phyloP scores from a whole-genome alignment of 2,329 filamentous ascomycete species.

The Monilinia vaccinii-corymbosi region DNA sequence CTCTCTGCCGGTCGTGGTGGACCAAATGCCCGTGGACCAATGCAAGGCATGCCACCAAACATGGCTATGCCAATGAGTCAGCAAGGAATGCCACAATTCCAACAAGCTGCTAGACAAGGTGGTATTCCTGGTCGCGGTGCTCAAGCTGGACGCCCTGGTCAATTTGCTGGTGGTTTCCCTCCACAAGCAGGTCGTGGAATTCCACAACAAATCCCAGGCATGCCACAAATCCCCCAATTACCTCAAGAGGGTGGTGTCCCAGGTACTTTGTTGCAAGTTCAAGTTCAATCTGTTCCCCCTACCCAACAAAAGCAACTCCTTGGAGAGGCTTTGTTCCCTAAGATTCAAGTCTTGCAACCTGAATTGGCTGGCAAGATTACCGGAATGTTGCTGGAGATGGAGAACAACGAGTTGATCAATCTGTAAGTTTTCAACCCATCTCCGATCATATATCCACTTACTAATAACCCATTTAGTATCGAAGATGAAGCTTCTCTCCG shows the following conservation, averaged over 20 bases:
- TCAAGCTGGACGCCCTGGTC: constrained; percentile 31
- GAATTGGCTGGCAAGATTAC: constrained; percentile 98
- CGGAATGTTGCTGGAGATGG: constrained; percentile 99
- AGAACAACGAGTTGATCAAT: constrained; percentile 86
- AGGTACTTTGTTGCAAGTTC: constrained; percentile 42
- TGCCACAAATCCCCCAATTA: constrained; percentile 20
- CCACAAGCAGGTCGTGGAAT: constrained; percentile 31
- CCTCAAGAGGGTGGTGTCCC: constrained; percentile 26
- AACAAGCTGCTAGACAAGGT: constrained; percentile 41
- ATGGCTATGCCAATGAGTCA: constrained; percentile 48
- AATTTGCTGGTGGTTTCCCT: constrained; percentile 30
- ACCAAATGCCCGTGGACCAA: constrained; percentile 50
- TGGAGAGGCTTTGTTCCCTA: constrained; percentile 95
- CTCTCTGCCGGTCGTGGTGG: constrained; percentile 36
- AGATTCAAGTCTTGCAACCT: constrained; percentile 90
- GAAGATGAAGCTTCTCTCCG: constrained; percentile 83
- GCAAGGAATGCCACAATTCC: constrained; percentile 46
- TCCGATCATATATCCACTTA: constrained; percentile 7
- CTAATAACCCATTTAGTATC: constrained; percentile 48
- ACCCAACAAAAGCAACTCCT: constrained; percentile 97
- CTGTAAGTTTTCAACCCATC: constrained; percentile 60
- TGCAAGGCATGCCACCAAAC: constrained; percentile 57
- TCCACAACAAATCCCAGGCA: constrained; percentile 26
- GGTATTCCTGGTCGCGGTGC: constrained; percentile 31
- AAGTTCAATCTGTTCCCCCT: constrained; percentile 46